Base-by-base conservation (phyloP, 352 stramenopile genomes). In the Pythium folliculosum region DNA sequence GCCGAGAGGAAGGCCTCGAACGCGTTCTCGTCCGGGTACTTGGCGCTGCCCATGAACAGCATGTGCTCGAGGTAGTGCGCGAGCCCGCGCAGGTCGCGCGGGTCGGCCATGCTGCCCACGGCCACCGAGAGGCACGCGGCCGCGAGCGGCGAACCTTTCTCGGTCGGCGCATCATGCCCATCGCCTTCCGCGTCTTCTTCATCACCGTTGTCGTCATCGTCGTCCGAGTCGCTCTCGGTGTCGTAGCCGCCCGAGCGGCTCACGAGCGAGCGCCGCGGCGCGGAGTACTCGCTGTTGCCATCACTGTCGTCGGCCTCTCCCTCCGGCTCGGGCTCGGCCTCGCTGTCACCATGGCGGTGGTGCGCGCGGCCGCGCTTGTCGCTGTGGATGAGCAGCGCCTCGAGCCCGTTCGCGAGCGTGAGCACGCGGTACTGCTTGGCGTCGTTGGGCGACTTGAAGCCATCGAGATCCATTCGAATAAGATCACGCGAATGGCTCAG, bases 1-100 rank as follows among this genome's bases (percentile, higher is more conserved):
- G 70, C 50, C 37, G 61, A 82, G 30, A 97, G 71, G 65, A 89
- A 96, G n/a, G 71, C 45, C 60, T 94, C 87, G 69, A 94, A 97
- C 58, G 71, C 81, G 73, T 97, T 96, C 66, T 97, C 90, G 45
- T 91, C 81, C 14, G 89, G 90, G 73, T 93, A 97, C 59, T 94
- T 95, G 27, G 64, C 49, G 44, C 76, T 91, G 21, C 92, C 95
- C 91, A 98, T 97, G 71, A 98, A 98, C 19, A 98, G 82, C 95
- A 98, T 98, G 77, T 98, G 95, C 81, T 98, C 95, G 49, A 98
- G 76, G 60, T 97, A 98, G 72, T 98, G 93, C 21, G 91, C 91
- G 27, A 96, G 77, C 3, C 90, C 94, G 70, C 84, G 64, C 22
- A 84, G 13, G 23, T 73, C 30, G 1, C 21, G 47, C 16, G 76